Conservation (phyloP, 2,329 filamentous ascomycete species). For the Ciborinia camelliae region DNA sequence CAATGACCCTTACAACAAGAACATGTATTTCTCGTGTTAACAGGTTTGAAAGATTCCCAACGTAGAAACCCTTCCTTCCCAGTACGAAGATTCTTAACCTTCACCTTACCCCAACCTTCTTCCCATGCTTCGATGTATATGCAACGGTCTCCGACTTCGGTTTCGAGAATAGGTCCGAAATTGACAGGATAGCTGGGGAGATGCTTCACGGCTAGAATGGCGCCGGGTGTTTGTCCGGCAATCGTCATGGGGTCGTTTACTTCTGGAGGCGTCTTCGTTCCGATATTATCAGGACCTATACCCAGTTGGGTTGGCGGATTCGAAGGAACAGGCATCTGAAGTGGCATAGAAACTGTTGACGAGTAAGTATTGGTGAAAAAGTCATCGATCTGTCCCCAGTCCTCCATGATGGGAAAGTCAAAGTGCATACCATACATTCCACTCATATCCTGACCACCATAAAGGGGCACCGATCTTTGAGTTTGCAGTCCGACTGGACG, state of each 20-base stretch:
- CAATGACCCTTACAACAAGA: background rate
- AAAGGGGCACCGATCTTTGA: background rate
- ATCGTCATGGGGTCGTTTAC: background rate
- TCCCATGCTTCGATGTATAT: background rate
- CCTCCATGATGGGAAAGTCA: background rate
- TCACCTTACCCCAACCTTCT: background rate
- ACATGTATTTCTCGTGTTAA: background rate
- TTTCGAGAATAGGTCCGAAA: background rate
- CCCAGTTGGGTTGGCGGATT: background rate
- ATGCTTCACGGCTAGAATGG: conserved; percentile 9
- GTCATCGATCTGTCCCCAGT: background rate
- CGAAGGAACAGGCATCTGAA: background rate
- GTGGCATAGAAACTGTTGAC: background rate
- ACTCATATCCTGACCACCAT: background rate
- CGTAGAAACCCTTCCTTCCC: conserved; percentile 6
- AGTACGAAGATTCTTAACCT: conserved; percentile 11
- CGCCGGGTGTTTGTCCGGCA: conserved; percentile 1
- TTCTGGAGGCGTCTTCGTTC: background rate
- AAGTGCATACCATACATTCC: background rate
- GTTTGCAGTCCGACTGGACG: background rate
- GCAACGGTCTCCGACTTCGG: background rate
- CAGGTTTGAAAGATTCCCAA: conserved; percentile 6
- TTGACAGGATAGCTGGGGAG: background rate
- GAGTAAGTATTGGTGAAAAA: background rate
- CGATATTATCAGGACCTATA: background rate